These are phyloP conservation scores for Enterospora canceri DNA, from an alignment of 371 early-diverging fungal genomes.

Conservation along the genomic window DNA sequence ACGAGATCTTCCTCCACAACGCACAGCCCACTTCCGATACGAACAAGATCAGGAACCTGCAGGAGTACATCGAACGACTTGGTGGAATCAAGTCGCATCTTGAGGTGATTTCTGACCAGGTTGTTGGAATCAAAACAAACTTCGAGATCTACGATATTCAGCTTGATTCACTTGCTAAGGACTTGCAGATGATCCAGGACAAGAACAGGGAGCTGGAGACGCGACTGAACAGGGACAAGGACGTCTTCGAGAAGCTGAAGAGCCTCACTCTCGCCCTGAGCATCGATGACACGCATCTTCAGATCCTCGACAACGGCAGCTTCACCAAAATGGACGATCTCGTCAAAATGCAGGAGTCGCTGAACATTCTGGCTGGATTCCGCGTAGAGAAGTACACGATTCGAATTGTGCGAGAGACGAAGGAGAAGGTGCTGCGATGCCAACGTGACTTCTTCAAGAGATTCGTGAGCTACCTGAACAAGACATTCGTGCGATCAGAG, in stretches of 20 bases:
- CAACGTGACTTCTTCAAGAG: slow-evolving; percentile 31
- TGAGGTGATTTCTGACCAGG: slow-evolving; percentile 9
- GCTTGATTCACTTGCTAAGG: slow-evolving; percentile 27
- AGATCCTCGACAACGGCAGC: slow-evolving; percentile 25
- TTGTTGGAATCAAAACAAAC: slow-evolving; percentile 2
- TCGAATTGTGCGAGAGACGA: slow-evolving; percentile 36
- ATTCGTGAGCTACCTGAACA: slow-evolving; percentile 30
- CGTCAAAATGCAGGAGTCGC: slow-evolving; percentile 27
- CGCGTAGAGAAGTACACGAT: slow-evolving; percentile 18
- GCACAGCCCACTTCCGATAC: not conserved
- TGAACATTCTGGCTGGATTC: slow-evolving; percentile 15
- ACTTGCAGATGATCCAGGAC: slow-evolving; percentile 31
- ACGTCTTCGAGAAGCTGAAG: slow-evolving; percentile 29
- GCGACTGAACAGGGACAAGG: slow-evolving; percentile 20
- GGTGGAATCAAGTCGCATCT: slow-evolving; percentile 14
- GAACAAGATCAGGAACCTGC: slow-evolving; percentile 17
- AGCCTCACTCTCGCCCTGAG: slow-evolving; percentile 17
- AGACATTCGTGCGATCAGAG: slow-evolving; percentile 9
- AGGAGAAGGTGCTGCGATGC: slow-evolving; percentile 13
- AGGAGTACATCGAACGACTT: slow-evolving; percentile 5
- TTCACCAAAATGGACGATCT: slow-evolving; percentile 28
- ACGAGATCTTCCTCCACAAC: slow-evolving; percentile 25
- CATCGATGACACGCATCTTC: slow-evolving; percentile 35
- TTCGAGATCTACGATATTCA: slow-evolving; percentile 34
- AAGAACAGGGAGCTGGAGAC: slow-evolving; percentile 38